Conservation (phyloP, 1,284 basidiomycete genomes). For the Ganoderma lingzhi region DNA sequence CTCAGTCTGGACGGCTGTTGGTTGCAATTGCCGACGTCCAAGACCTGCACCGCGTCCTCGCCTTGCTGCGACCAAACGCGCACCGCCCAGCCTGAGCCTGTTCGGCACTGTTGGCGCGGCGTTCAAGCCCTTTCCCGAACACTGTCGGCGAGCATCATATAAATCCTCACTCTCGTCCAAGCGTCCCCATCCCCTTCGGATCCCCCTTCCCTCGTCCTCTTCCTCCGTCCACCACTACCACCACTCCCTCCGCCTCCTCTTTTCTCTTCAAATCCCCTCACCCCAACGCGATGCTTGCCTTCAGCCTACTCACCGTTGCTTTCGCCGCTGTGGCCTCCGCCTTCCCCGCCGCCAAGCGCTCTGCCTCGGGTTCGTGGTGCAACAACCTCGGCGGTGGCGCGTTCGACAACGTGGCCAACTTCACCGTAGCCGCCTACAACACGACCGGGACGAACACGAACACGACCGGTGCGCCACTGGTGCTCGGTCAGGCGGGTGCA, state of each 20-base stretch:
- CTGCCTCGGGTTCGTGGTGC: slow-evolving; percentile 28
- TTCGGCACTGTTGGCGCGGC: slow-evolving; percentile 1
- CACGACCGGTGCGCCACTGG: slow-evolving; percentile 36
- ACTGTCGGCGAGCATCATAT: neutral
- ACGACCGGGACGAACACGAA: slow-evolving; percentile 33
- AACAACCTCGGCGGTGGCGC: slow-evolving; percentile 32
- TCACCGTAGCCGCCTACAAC: slow-evolving; percentile 37
- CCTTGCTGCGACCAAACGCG: neutral
- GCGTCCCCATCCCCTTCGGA: neutral
- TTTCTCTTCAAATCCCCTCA: neutral
- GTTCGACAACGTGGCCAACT: slow-evolving; percentile 32
- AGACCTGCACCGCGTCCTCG: slow-evolving; percentile 5
- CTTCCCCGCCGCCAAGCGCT: slow-evolving; percentile 19
- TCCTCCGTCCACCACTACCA: neutral
- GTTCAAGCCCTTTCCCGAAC: neutral
- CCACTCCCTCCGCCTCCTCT: no score
- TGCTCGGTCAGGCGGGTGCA: slow-evolving; percentile 33
- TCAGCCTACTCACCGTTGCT: slow-evolving; percentile 26
- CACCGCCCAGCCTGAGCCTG: neutral
- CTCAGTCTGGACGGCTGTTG: neutral
- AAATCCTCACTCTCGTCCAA: neutral
- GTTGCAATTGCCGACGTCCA: neutral
- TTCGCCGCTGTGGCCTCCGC: slow-evolving; percentile 22
- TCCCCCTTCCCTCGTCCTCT: neutral
- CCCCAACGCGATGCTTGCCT: slow-evolving; percentile 24